phyloP scores from a whole-genome alignment of 345 rosid species.

The Pseudoturritis turrita region DNA sequence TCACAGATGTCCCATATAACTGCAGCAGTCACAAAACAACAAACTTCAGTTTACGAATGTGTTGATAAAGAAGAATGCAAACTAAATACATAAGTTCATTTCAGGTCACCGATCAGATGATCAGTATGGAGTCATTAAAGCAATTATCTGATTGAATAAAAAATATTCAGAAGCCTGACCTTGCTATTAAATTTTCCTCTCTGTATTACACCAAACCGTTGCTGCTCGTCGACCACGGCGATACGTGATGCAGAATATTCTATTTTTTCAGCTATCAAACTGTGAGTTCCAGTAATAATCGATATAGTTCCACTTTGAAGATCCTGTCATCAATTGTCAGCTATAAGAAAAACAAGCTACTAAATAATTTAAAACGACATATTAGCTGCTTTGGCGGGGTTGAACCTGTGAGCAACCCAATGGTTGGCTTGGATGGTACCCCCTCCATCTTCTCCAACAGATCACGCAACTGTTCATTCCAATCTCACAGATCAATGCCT shows the following conservation, averaged over 20 bases:
- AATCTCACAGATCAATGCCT: conserved; percentile 37
- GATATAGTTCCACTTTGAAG: conserved; percentile 80
- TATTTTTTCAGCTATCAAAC: conserved; percentile 78
- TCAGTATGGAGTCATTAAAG: background rate
- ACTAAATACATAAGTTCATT: background rate
- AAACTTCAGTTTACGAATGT: background rate
- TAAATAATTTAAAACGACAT: conserved; percentile 6
- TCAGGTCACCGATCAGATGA: background rate
- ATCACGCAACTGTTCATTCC: conserved; percentile 62
- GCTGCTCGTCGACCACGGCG: conserved; percentile 95
- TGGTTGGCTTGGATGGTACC: conserved; percentile 56
- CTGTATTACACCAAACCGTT: conserved; percentile 97
- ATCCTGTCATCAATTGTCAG: conserved; percentile 45
- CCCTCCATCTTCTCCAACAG: conserved; percentile 64
- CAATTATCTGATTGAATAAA: background rate
- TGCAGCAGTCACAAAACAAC: conserved; percentile 37
- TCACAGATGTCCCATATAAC: conserved; percentile 51
- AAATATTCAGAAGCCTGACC: conserved; percentile 37
- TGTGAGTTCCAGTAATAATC: conserved; percentile 90
- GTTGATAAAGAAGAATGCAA: background rate
- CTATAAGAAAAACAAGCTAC: conserved; percentile 11
- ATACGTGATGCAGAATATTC: conserved; percentile 87
- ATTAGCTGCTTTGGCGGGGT: conserved; percentile 57
- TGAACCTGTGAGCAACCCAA: conserved; percentile 91
- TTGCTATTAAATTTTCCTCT: conserved; percentile 95